These are phyloP conservation scores for Globisporangium recalcitrans DNA, from an alignment of 352 stramenopile genomes.

Conservation along the genomic window DNA sequence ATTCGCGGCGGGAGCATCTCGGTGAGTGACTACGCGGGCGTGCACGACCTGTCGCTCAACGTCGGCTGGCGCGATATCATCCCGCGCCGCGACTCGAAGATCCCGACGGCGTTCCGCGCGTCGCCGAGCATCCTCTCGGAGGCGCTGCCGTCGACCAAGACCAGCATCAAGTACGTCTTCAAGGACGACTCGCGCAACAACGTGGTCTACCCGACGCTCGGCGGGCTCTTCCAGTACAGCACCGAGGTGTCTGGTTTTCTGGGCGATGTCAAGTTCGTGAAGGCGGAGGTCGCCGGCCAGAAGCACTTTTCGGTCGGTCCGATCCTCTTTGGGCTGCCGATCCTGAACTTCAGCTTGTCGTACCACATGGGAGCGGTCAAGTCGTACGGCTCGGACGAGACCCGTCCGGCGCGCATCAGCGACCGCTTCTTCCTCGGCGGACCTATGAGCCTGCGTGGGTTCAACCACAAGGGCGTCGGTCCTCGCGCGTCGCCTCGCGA, in stretches of 20 bases:
- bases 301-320: conserved; percentile 74
- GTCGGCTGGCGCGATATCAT: conserved; percentile 86
- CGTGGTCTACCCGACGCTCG: conserved; percentile 75
- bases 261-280: conserved; percentile 87
- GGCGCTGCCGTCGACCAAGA: conserved; percentile 88
- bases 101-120: conserved; percentile 84
- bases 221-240: conserved; percentile 89
- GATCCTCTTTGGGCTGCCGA: conserved; percentile 56
- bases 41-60: conserved; percentile 84
- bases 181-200: conserved; percentile 88
- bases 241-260: conserved; percentile 84
- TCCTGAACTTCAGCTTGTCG: conserved; percentile 79
- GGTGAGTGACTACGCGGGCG: conserved; percentile 80
- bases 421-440: conserved; percentile 91
- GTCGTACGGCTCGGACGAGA: conserved; percentile 67
- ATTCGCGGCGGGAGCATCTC: conserved; percentile 78
- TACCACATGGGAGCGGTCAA: conserved; percentile 75
- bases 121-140: conserved; percentile 89
- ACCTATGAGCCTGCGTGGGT: conserved; percentile 85
- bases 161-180: conserved; percentile 91
- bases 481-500: conserved; percentile 83
- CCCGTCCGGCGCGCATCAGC: conserved; percentile 83
- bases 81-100: conserved; percentile 74
- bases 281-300: conserved; percentile 79
- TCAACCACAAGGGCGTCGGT: conserved; percentile 89